Percentiles rank a stretch among this genome's conserved stretches.
Evolutionary conservation across 1,139 yeast genomes (phyloP).

Genomic region (Meyerozyma guilliermondii): DNA sequence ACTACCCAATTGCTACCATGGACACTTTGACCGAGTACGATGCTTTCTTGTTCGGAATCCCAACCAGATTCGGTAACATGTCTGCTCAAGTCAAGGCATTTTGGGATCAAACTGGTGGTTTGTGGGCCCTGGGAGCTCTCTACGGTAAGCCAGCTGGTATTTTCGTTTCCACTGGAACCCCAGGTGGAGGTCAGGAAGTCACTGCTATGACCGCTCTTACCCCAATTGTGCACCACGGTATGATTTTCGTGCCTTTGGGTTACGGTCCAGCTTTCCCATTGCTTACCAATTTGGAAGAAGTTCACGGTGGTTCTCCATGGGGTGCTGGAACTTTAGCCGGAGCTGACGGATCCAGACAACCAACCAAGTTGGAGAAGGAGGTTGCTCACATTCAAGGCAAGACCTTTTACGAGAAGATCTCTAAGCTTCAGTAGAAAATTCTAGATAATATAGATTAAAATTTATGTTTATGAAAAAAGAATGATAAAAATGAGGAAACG

Average conservation of each 20-base stretch:
- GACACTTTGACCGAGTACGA: slow-evolving; percentile 63
- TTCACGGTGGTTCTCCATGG: slow-evolving; percentile 85
- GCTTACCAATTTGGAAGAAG: slow-evolving; percentile 57
- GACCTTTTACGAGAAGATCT: slow-evolving; percentile 47
- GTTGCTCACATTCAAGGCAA: slow-evolving; percentile 63
- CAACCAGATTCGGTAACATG: slow-evolving; percentile 78
- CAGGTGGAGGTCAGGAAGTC: slow-evolving; percentile 81
- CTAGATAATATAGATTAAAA: too few species aligned
- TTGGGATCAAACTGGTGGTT: slow-evolving; percentile 79
- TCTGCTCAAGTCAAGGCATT: slow-evolving; percentile 80
- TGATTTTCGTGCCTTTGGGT: slow-evolving; percentile 77
- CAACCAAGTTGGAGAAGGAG: slow-evolving; percentile 59
- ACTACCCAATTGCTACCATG: slow-evolving; percentile 62
- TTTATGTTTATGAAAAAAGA: too few species aligned
- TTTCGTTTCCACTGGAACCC: slow-evolving; percentile 75
- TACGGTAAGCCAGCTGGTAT: slow-evolving; percentile 74
- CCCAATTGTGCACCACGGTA: slow-evolving; percentile 72
- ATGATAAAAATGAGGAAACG: too few species aligned
- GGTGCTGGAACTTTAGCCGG: slow-evolving; percentile 85
- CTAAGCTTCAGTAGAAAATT: slow-evolving; percentile 18
- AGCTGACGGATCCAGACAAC: slow-evolving; percentile 73
- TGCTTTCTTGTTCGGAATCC: slow-evolving; percentile 74
- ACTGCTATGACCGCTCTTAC: slow-evolving; percentile 65
- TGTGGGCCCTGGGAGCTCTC: slow-evolving; percentile 75
- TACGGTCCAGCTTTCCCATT: slow-evolving; percentile 59